Evolutionary conservation across 768 basidiomycete species (phyloP).

Genomic region (Podaxis pistillaris): DNA sequence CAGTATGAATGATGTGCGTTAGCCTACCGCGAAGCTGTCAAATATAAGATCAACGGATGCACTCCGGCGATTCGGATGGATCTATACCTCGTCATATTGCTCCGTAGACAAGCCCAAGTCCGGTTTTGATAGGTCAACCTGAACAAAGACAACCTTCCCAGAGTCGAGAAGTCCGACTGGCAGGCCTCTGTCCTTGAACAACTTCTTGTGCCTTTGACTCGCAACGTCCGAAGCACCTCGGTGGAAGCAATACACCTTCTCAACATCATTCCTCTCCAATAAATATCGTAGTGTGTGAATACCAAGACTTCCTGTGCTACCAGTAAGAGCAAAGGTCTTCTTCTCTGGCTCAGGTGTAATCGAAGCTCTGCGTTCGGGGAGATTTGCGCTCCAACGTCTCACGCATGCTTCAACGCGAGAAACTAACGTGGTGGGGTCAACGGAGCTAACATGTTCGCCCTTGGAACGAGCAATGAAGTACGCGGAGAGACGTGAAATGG

Average conservation of each 20-base stretch:
- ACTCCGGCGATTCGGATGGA: not conserved
- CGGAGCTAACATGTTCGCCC: not conserved
- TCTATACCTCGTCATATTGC: constrained; percentile 5
- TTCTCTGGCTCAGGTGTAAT: not conserved
- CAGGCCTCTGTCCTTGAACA: constrained; percentile 5
- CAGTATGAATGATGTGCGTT: constrained; percentile 16
- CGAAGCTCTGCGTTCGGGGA: not conserved
- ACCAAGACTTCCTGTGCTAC: constrained; percentile 33
- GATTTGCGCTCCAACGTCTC: constrained; percentile 5
- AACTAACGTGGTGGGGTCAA: not conserved
- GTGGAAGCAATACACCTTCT: constrained; percentile 25
- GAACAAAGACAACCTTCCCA: not conserved
- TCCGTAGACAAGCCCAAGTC: constrained; percentile 1
- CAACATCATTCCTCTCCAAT: constrained; percentile 18
- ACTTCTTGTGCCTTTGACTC: constrained; percentile 1
- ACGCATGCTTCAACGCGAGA: constrained; percentile 5
- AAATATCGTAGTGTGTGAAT: constrained; percentile 25
- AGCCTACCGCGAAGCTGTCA: constrained; percentile 2
- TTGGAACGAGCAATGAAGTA: constrained; percentile 3
- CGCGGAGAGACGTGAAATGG: constrained; percentile 7
- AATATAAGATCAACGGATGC: not conserved
- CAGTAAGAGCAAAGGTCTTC: constrained; percentile 30
- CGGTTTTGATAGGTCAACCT: constrained; percentile 9
- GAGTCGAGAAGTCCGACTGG: constrained; percentile 1
- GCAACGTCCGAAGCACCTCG: constrained; percentile 14